Conservation (phyloP, 345 rosid genomes). For the Gossypium thurberi region DNA sequence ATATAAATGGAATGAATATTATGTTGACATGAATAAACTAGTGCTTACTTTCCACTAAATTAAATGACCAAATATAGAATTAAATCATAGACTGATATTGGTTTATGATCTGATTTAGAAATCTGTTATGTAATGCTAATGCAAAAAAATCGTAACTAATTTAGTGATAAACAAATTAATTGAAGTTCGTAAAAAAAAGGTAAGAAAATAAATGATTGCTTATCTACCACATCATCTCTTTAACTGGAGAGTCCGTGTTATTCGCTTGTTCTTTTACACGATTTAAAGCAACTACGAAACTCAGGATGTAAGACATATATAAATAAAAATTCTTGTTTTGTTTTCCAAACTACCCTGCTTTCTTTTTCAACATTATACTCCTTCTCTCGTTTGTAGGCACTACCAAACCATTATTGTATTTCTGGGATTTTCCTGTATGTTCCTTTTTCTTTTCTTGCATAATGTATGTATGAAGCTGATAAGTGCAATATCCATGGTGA, state of each 20-base stretch:
- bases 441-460: not conserved
- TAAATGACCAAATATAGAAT: no score
- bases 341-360: not conserved
- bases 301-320: not conserved
- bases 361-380: not conserved
- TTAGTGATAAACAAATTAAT: no score
- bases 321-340: no score
- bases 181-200: not conserved
- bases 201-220: not conserved
- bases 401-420: not conserved
- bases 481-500: no score
- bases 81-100: not conserved
- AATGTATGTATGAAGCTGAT: not conserved
- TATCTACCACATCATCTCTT: not conserved
- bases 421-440: slow-evolving; percentile 4
- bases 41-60: no score
- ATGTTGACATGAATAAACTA: no score
- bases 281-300: not conserved
- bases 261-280: not conserved
- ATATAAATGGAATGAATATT: no score
- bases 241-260: not conserved
- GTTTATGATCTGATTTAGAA: not conserved
- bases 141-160: no score
- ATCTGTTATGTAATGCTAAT: not conserved
- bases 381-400: not conserved